Evolutionary conservation across 176 grass and related monocot genomes (phyloP).

Genomic region (Pontederia paniculata): DNA sequence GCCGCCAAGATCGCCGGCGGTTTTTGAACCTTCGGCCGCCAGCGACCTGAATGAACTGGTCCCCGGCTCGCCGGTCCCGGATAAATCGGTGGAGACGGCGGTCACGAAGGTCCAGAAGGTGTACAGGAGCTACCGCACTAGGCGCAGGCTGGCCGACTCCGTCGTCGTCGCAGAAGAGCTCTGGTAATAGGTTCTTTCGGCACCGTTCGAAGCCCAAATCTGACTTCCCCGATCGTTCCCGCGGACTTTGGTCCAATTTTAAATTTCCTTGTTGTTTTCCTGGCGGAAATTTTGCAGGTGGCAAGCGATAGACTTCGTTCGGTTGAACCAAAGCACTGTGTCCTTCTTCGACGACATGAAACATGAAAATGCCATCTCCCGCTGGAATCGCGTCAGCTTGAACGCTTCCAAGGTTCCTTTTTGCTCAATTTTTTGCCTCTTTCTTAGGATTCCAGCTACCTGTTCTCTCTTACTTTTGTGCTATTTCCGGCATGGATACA

Average conservation of each 20-base stretch:
- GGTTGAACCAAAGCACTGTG: slow-evolving; percentile 57
- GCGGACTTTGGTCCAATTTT: neutral
- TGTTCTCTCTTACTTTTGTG: neutral
- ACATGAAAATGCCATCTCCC: slow-evolving; percentile 59
- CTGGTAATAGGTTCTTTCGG: slow-evolving; percentile 31
- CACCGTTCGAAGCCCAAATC: neutral
- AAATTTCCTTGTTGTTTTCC: neutral
- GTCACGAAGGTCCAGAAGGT: slow-evolving; percentile 90
- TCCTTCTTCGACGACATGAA: slow-evolving; percentile 65
- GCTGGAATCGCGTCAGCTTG: slow-evolving; percentile 71
- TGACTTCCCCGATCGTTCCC: neutral
- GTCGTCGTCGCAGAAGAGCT: slow-evolving; percentile 97
- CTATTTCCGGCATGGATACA: neutral
- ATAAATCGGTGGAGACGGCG: slow-evolving; percentile 7
- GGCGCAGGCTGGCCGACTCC: slow-evolving; percentile 80
- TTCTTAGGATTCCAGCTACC: neutral
- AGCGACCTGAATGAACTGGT: neutral
- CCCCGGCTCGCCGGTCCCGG: neutral
- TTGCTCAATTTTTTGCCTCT: neutral
- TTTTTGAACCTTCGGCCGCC: neutral
- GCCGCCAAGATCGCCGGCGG: too few relatives aligned
- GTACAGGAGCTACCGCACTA: slow-evolving; percentile 90
- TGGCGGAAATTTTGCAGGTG: slow-evolving; percentile 32
- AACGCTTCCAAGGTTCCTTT: slow-evolving; percentile 66
- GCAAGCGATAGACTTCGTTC: slow-evolving; percentile 62